A percentile compares a stretch with the other conserved stretches of the same genome.
phyloP scores from a whole-genome alignment of 176 grass and related monocot genomes.

The Cenchrus purpureus region DNA sequence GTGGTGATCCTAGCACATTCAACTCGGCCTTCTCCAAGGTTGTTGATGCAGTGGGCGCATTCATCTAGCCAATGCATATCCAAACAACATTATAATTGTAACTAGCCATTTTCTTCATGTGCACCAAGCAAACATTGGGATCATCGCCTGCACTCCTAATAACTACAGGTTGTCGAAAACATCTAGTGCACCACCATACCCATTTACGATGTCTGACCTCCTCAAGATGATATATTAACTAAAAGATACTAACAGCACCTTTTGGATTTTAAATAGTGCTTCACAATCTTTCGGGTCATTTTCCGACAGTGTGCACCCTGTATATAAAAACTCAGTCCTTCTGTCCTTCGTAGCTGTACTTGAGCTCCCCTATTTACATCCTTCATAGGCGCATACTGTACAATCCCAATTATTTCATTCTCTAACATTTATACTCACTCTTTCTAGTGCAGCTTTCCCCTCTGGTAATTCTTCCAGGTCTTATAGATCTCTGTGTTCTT shows the following conservation, averaged over 20 bases:
- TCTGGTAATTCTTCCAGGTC: no score
- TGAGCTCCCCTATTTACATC: no score
- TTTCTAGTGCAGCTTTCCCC: no score
- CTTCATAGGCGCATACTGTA: no score
- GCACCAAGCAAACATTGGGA: neutral
- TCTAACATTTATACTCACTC: no score
- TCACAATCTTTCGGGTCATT: no score
- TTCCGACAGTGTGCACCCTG: no score
- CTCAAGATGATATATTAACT: neutral
- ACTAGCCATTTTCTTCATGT: neutral
- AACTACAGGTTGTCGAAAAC: neutral
- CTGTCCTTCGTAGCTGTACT: no score
- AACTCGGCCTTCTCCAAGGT: conserved; percentile 30
- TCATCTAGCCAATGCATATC: neutral
- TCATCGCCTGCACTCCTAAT: neutral
- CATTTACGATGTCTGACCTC: neutral
- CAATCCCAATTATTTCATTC: no score
- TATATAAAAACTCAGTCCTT: no score
- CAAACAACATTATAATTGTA: neutral
- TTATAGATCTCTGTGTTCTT: no score
- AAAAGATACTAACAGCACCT: neutral
- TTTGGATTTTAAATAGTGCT: no score
- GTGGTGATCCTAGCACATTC: conserved; percentile 11
- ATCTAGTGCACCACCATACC: neutral
- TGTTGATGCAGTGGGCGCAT: conserved; percentile 6